Evolutionary conservation across 2,329 filamentous ascomycete species (phyloP).

Genomic region (Endocalyx cinctus): DNA sequence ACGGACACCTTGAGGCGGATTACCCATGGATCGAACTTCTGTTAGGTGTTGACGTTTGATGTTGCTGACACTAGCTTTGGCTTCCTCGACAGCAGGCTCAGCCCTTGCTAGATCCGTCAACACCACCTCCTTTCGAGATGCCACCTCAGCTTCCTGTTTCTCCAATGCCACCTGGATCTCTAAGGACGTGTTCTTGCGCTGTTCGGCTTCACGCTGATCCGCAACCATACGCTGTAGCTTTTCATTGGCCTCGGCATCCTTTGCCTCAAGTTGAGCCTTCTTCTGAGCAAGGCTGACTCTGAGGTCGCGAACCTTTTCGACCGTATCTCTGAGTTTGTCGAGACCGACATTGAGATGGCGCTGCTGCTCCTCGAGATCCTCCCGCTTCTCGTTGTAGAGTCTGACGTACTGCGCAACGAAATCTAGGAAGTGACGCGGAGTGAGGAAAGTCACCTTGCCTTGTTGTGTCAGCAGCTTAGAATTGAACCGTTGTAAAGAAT

Average conservation of each 20-base stretch:
- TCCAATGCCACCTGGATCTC: slow-evolving; percentile 85
- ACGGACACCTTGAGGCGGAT: slow-evolving; percentile 84
- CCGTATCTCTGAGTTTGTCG: slow-evolving; percentile 93
- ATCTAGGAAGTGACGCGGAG: slow-evolving; percentile 93
- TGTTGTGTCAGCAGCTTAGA: slow-evolving; percentile 84
- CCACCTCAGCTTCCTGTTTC: slow-evolving; percentile 84
- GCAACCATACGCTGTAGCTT: slow-evolving; percentile 97
- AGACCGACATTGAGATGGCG: slow-evolving; percentile 96
- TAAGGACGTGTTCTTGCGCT: slow-evolving; percentile 80
- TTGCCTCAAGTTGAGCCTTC: slow-evolving; percentile 86
- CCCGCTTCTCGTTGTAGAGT: slow-evolving; percentile 95
- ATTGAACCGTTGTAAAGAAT: slow-evolving; percentile 90
- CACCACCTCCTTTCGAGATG: slow-evolving; percentile 76
- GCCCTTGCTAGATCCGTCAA: slow-evolving; percentile 82
- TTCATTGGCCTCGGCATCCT: slow-evolving; percentile 93
- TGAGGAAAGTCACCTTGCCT: slow-evolving; percentile 87
- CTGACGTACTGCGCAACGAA: slow-evolving; percentile 98
- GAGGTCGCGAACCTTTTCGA: slow-evolving; percentile 93
- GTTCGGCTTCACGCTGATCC: slow-evolving; percentile 90
- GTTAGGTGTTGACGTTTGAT: slow-evolving; percentile 97
- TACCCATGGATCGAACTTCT: slow-evolving; percentile 95
- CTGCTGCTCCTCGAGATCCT: slow-evolving; percentile 97
- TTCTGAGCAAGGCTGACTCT: slow-evolving; percentile 89
- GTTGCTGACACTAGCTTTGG: slow-evolving; percentile 93
- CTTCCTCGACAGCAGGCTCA: slow-evolving; percentile 88